Conservation (phyloP, 2,329 filamentous ascomycete species). For the Fusarium vanettenii region DNA sequence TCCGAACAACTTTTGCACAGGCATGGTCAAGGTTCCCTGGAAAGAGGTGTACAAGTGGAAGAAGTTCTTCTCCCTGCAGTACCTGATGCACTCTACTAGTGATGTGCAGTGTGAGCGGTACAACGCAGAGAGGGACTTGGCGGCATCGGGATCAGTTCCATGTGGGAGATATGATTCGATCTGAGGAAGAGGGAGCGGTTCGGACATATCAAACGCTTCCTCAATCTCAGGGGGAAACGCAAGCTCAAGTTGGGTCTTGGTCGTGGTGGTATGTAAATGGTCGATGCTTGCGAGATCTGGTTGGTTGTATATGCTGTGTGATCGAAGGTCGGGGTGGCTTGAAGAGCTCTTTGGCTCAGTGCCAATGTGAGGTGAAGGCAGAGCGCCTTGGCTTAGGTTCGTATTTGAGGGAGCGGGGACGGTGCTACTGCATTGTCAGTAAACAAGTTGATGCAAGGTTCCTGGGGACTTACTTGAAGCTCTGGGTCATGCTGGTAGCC, state of each 20-base stretch:
- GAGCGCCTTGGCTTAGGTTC: constrained; percentile 40
- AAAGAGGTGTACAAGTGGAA: constrained; percentile 96
- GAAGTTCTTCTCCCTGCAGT: constrained; percentile 96
- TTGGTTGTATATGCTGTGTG: constrained; percentile 68
- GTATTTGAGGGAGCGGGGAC: constrained; percentile 47
- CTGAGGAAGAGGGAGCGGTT: constrained; percentile 82
- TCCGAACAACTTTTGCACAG: constrained; percentile 91
- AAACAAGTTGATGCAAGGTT: not conserved
- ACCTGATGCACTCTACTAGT: constrained; percentile 93
- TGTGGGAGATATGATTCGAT: constrained; percentile 84
- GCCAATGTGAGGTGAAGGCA: constrained; percentile 46
- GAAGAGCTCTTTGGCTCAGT: constrained; percentile 32
- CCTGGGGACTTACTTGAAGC: constrained; percentile 59
- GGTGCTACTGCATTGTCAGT: constrained; percentile 47
- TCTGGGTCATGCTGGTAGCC: constrained; percentile 58
- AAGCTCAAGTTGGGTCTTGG: constrained; percentile 69
- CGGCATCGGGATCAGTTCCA: constrained; percentile 87
- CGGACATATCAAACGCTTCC: constrained; percentile 66
- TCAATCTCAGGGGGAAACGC: constrained; percentile 71
- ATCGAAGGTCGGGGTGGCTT: constrained; percentile 33
- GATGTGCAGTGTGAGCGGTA: constrained; percentile 97
- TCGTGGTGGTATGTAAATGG: constrained; percentile 66
- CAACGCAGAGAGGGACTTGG: constrained; percentile 84
- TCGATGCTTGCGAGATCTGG: constrained; percentile 67
- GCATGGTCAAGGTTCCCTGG: constrained; percentile 95